phyloP scores from a whole-genome alignment of 2,329 filamentous ascomycete genomes.

The Trichoderma cornu-damae region DNA sequence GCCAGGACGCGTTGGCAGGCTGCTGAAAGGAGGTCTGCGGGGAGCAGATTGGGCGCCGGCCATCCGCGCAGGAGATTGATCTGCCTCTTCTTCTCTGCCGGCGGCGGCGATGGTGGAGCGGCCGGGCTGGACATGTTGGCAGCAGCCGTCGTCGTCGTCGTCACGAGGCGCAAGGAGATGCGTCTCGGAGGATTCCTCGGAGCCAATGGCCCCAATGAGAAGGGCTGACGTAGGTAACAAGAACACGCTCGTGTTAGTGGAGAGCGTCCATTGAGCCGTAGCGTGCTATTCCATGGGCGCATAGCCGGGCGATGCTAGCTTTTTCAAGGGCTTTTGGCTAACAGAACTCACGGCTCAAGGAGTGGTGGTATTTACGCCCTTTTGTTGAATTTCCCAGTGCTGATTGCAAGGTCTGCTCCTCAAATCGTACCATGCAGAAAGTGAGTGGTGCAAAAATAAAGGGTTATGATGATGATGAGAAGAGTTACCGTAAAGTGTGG shows the following conservation, averaged over 20 bases:
- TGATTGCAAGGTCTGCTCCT: no score
- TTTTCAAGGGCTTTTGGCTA: not conserved
- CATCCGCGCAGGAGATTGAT: constrained; percentile 67
- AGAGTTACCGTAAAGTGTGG: no score
- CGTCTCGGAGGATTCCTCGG: not conserved
- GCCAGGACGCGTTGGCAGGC: constrained; percentile 59
- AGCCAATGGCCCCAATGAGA: not conserved
- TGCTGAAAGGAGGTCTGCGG: constrained; percentile 54
- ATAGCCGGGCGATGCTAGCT: not conserved
- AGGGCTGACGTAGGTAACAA: not conserved
- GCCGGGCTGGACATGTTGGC: constrained; percentile 3
- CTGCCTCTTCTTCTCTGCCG: constrained; percentile 29
- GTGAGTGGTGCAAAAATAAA: no score
- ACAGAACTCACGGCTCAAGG: not conserved
- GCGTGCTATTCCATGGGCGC: not conserved
- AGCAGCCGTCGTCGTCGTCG: not conserved
- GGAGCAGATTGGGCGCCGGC: constrained; percentile 60
- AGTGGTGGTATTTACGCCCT: not conserved
- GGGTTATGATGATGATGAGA: no score
- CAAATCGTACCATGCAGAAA: no score
- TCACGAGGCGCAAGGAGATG: not conserved
- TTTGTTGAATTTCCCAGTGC: not conserved
- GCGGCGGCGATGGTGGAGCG: not conserved
- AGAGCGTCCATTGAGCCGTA: not conserved
- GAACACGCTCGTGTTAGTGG: not conserved